A percentile compares a stretch with the other conserved stretches of the same genome.
These are phyloP conservation scores for Picea abies DNA, from an alignment of 83 land plant genomes.

Conservation along the genomic window DNA sequence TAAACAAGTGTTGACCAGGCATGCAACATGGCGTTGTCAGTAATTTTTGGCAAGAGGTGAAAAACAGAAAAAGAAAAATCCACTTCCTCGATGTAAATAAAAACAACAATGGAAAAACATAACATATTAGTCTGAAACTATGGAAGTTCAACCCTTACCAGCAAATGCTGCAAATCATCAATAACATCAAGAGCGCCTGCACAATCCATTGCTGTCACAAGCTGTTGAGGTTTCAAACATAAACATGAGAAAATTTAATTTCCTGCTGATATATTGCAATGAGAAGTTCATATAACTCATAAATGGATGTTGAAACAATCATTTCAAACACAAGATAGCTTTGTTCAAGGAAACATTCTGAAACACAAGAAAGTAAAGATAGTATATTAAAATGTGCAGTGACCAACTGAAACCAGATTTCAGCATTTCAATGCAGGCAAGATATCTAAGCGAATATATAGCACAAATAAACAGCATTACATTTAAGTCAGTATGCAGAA, in stretches of 20 bases:
- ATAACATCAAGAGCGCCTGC: constrained; percentile 95
- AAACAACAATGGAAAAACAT: background rate
- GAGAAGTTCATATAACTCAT: background rate
- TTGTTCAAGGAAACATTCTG: background rate
- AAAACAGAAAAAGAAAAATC: too few relatives aligned
- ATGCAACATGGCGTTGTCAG: background rate
- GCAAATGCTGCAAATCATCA: constrained; percentile 87
- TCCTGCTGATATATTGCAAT: constrained; percentile 4
- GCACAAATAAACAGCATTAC: background rate
- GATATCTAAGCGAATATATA: background rate
- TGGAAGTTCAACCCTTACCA: constrained; percentile 49
- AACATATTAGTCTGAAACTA: background rate
- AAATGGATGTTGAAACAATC: background rate
- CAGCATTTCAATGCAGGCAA: background rate
- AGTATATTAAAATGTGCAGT: background rate
- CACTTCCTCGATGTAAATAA: background rate
- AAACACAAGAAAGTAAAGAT: background rate
- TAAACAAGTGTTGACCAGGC: background rate
- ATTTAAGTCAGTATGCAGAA: background rate
- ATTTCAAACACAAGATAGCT: background rate
- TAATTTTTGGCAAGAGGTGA: background rate
- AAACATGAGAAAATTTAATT: constrained; percentile 10
- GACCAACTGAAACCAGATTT: background rate
- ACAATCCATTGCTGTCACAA: constrained; percentile 92
- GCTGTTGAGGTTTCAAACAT: constrained; percentile 45